These are phyloP conservation scores for Geotrichum fermentans DNA, from an alignment of 1,139 yeast genomes.

Conservation along the genomic window DNA sequence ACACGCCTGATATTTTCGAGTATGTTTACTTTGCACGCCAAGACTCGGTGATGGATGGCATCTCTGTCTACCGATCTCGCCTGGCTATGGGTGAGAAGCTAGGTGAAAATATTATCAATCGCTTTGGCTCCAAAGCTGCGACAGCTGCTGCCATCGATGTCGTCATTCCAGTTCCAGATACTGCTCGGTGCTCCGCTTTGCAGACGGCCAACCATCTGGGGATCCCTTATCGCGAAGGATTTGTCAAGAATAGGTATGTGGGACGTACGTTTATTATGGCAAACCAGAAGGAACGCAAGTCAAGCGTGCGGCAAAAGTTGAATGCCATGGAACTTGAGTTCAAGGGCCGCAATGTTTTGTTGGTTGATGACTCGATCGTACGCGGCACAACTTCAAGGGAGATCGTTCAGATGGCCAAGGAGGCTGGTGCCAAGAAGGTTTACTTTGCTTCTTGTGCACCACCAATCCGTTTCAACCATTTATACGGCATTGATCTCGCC, in stretches of 20 bases:
- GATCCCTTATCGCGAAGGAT: slow-evolving; percentile 91
- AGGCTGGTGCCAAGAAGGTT: slow-evolving; percentile 92
- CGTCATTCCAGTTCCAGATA: slow-evolving; percentile 96
- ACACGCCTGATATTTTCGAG: slow-evolving; percentile 94
- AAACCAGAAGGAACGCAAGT: slow-evolving; percentile 87
- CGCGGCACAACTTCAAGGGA: slow-evolving; percentile 97
- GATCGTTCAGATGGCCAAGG: slow-evolving; percentile 94
- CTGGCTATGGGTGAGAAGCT: slow-evolving; percentile 89
- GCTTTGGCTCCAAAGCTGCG: slow-evolving; percentile 47
- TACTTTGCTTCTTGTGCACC: slow-evolving; percentile 97
- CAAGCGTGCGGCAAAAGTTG: slow-evolving; percentile 87
- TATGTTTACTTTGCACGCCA: slow-evolving; percentile 98
- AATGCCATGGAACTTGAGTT: slow-evolving; percentile 96
- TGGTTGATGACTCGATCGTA: slow-evolving; percentile 95
- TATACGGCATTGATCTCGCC: slow-evolving; percentile 94
- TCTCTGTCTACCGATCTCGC: slow-evolving; percentile 87
- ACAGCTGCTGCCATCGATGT: slow-evolving; percentile 68
- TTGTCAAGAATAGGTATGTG: slow-evolving; percentile 91
- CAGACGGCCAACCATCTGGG: slow-evolving; percentile 81
- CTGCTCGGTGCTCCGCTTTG: slow-evolving; percentile 89
- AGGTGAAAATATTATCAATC: slow-evolving; percentile 60
- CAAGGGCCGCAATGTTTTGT: slow-evolving; percentile 71
- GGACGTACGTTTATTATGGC: slow-evolving; percentile 99
- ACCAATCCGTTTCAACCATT: slow-evolving; percentile 89
- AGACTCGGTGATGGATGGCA: slow-evolving; percentile 91